phyloP scores from a whole-genome alignment of 2,329 filamentous ascomycete genomes.

The Hypoxylon rubiginosum region DNA sequence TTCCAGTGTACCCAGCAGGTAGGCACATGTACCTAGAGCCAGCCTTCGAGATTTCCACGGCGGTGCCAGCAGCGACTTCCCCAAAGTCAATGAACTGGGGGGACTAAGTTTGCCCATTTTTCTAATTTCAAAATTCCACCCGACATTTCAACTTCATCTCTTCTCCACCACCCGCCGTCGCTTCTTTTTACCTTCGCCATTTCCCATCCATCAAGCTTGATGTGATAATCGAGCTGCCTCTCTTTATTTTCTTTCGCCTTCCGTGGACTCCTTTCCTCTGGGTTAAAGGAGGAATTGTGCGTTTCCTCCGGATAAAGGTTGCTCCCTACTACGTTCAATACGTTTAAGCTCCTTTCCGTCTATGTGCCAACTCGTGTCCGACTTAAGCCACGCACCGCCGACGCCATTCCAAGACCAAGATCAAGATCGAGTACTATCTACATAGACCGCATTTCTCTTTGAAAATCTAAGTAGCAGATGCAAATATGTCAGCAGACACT shows the following conservation, averaged over 20 bases:
- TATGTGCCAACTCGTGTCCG: conserved; percentile 15
- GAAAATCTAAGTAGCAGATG: conserved; percentile 1
- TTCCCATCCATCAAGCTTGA: conserved; percentile 20
- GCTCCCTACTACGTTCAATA: conserved; percentile 7
- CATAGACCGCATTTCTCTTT: background rate
- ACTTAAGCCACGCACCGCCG: conserved; percentile 12
- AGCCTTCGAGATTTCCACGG: conserved; percentile 35
- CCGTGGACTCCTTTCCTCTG: conserved; percentile 23
- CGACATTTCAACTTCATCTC: conserved; percentile 18
- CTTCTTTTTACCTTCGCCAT: conserved; percentile 2
- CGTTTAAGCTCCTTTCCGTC: conserved; percentile 4
- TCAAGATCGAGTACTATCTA: background rate
- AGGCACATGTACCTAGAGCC: conserved; percentile 9
- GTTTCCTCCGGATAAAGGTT: conserved; percentile 10
- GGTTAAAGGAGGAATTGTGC: conserved; percentile 28
- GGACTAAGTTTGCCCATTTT: conserved; percentile 1
- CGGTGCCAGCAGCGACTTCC: background rate
- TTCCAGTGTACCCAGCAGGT: conserved; percentile 15
- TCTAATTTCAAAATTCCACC: background rate
- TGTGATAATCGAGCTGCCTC: conserved; percentile 24
- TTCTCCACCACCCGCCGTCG: conserved; percentile 14
- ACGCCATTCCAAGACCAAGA: background rate
- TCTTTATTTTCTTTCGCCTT: background rate
- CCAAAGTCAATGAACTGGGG: too few relatives aligned
- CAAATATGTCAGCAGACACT: conserved; percentile 55